phyloP scores from a whole-genome alignment of 176 grass and related monocot genomes.

The Rhynchospora pubera region DNA sequence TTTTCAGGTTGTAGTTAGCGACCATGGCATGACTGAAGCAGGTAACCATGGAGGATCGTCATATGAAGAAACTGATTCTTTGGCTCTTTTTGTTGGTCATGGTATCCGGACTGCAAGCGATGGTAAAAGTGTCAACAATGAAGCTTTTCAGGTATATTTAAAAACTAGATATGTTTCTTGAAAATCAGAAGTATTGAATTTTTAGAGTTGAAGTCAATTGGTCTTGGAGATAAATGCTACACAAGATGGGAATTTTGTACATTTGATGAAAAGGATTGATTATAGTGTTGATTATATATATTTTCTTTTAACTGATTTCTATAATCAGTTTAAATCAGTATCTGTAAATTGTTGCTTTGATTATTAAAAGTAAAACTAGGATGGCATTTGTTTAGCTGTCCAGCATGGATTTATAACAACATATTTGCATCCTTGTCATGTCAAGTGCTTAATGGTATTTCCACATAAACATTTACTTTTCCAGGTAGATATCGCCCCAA shows the following conservation, averaged over 20 bases:
- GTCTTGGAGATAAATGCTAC: neutral
- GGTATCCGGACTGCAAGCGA: slow-evolving; percentile 32
- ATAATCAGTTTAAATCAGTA: neutral
- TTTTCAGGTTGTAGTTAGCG: slow-evolving; percentile 77
- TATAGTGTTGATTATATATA: neutral
- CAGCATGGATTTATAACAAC: neutral
- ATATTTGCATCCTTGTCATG: neutral
- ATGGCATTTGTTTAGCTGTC: neutral
- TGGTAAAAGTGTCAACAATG: slow-evolving; percentile 43
- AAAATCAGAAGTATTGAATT: slow-evolving; percentile 4
- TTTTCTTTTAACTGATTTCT: slow-evolving; percentile 1
- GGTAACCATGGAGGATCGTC: slow-evolving; percentile 98
- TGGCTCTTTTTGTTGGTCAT: slow-evolving; percentile 74
- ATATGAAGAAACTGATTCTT: slow-evolving; percentile 82
- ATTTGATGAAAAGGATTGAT: neutral
- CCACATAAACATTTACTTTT: slow-evolving; percentile 9
- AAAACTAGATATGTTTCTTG: neutral
- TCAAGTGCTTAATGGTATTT: neutral
- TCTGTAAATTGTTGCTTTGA: neutral
- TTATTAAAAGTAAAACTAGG: neutral
- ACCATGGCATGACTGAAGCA: slow-evolving; percentile 90
- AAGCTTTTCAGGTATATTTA: slow-evolving; percentile 65
- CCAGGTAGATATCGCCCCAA: slow-evolving; percentile 85
- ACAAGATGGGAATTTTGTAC: neutral
- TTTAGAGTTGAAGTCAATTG: neutral